Conservation (phyloP, 1,284 basidiomycete genomes). For the Phellopilus nigrolimitatus region DNA sequence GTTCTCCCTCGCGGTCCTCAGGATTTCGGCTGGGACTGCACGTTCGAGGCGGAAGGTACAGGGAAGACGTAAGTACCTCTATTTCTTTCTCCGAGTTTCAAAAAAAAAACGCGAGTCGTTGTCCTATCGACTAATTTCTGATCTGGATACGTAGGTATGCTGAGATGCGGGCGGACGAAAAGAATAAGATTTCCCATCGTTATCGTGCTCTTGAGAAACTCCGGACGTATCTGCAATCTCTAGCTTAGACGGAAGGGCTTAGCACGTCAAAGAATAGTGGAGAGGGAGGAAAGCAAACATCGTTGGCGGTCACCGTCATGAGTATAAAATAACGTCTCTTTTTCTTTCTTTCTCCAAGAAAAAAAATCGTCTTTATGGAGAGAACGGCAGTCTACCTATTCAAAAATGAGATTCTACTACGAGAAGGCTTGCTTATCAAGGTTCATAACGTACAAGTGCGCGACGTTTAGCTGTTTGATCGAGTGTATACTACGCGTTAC, state of each 20-base stretch:
- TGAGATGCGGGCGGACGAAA: slow-evolving; percentile 85
- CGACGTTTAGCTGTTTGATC: too few species aligned
- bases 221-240: slow-evolving; percentile 53
- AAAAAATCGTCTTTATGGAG: too few species aligned
- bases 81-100: not conserved
- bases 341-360: too few species aligned
- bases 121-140: slow-evolving; percentile 3
- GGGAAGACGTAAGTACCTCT: slow-evolving; percentile 65
- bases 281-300: not conserved
- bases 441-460: too few species aligned
- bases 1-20: slow-evolving; percentile 80
- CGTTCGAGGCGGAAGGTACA: slow-evolving; percentile 78
- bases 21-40: slow-evolving; percentile 87
- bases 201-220: slow-evolving; percentile 85
- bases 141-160: slow-evolving; percentile 61
- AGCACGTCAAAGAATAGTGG: not conserved
- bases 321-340: not conserved
- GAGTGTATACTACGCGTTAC: too few species aligned
- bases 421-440: too few species aligned
- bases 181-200: slow-evolving; percentile 88
- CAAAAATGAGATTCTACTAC: too few species aligned
- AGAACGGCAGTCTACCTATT: too few species aligned
- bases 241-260: not conserved
- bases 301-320: not conserved
- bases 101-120: slow-evolving; percentile 10